A percentile compares a stretch with the other conserved stretches of the same genome.
Conservation (phyloP, 306 rosid species). For the Castanea crenata region DNA sequence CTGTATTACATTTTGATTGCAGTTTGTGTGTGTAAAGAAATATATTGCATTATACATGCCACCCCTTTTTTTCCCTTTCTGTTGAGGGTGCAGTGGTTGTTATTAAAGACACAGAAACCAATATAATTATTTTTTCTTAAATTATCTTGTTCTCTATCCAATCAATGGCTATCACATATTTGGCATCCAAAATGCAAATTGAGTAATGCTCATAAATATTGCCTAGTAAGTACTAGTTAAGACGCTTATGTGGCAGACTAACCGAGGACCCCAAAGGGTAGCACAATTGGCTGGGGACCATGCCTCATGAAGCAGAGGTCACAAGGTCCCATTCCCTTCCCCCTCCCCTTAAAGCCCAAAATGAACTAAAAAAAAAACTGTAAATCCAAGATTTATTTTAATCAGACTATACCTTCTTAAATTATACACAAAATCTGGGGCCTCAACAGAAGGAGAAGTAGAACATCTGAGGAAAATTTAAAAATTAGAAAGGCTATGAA, state of each 20-base stretch:
- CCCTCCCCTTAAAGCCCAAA: neutral
- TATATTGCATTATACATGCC: too few species aligned
- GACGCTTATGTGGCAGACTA: neutral
- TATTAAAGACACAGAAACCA: too few species aligned
- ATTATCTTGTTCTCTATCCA: neutral
- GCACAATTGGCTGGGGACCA: too few species aligned
- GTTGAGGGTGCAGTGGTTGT: too few species aligned
- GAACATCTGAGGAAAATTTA: constrained; percentile 72
- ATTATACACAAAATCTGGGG: too few species aligned
- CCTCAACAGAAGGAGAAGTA: constrained; percentile 36
- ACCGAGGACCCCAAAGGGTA: neutral
- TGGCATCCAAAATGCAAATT: neutral
- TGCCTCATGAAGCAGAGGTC: too few species aligned
- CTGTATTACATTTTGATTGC: too few species aligned
- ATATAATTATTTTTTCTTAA: too few species aligned
- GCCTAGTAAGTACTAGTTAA: neutral
- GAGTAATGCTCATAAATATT: neutral
- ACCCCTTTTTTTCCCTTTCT: too few species aligned
- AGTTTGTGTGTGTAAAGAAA: too few species aligned
- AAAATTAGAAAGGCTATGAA: constrained; percentile 46
- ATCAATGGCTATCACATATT: neutral
- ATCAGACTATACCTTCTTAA: constrained; percentile 23
- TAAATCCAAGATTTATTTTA: neutral
- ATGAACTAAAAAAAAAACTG: constrained; percentile 25
- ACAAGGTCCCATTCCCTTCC: too few species aligned